Evolutionary conservation across 305 asterid genomes (phyloP).

Genomic region (Vinca major): DNA sequence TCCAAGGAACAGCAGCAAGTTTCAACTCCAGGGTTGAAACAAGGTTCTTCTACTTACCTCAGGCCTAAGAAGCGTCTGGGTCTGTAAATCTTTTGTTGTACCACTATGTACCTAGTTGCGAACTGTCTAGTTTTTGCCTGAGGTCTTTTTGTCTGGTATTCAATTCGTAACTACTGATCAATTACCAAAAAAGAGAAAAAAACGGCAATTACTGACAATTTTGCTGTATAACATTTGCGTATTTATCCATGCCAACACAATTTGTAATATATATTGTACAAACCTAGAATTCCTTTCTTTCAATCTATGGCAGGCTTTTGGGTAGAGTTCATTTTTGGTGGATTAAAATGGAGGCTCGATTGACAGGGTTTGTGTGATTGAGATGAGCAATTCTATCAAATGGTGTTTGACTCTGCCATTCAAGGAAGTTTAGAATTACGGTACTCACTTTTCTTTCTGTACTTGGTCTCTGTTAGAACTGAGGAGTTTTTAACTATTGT

Average conservation of each 20-base stretch:
- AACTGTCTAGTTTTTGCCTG: background rate
- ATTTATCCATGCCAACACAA: background rate
- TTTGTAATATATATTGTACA: background rate
- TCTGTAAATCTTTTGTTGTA: constrained; percentile 21
- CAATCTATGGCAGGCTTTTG: background rate
- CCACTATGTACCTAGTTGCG: background rate
- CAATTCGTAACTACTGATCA: too few relatives aligned
- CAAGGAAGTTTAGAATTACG: too few relatives aligned
- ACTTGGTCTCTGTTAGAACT: too few relatives aligned
- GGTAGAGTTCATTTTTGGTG: background rate
- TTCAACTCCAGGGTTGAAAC: constrained; percentile 78
- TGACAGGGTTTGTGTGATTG: background rate
- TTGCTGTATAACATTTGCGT: background rate
- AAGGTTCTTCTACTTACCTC: constrained; percentile 58
- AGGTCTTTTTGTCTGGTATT: background rate
- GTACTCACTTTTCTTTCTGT: too few relatives aligned
- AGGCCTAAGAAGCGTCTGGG: constrained; percentile 80
- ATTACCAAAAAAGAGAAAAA: too few relatives aligned
- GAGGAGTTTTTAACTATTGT: too few relatives aligned
- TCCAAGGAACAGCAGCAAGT: constrained; percentile 58
- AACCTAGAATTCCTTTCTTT: background rate
- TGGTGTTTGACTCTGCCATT: too few relatives aligned
- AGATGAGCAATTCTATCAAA: background rate
- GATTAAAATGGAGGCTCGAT: background rate
- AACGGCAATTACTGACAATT: background rate